These are phyloP conservation scores for Microcyclospora pomicola DNA, from an alignment of 2,329 filamentous ascomycete species.

Conservation along the genomic window DNA sequence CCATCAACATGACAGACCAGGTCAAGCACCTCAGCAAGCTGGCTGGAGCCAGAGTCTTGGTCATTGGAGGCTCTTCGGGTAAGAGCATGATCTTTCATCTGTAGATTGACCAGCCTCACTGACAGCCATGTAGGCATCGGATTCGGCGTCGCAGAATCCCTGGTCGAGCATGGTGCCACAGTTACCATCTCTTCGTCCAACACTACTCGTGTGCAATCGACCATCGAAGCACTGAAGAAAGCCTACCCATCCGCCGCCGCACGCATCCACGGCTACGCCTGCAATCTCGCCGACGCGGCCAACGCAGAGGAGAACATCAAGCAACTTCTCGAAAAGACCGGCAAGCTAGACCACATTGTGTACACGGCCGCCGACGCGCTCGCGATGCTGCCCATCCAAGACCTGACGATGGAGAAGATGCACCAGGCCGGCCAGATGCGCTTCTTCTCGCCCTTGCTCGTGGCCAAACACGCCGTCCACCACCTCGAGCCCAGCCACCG, in stretches of 20 bases:
- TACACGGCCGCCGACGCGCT: slow-evolving; percentile 42
- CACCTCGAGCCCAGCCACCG: slow-evolving; percentile 30
- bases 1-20: slow-evolving; percentile 26
- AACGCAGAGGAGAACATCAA: slow-evolving; percentile 36
- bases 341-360: slow-evolving; percentile 41
- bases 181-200: slow-evolving; percentile 49
- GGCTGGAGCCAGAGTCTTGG: slow-evolving; percentile 34
- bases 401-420: slow-evolving; percentile 29
- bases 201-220: slow-evolving; percentile 31
- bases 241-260: slow-evolving; percentile 30
- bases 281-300: slow-evolving; percentile 34
- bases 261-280: slow-evolving; percentile 31
- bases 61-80: slow-evolving; percentile 45
- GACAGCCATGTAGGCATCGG: slow-evolving; percentile 42
- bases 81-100: neutral
- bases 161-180: slow-evolving; percentile 40
- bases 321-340: slow-evolving; percentile 28
- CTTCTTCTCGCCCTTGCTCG: slow-evolving; percentile 37
- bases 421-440: slow-evolving; percentile 35
- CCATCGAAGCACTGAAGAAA: slow-evolving; percentile 32
- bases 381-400: slow-evolving; percentile 26
- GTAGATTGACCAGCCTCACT: neutral
- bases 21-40: slow-evolving; percentile 37
- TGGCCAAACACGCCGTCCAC: slow-evolving; percentile 36
- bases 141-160: slow-evolving; percentile 44